A percentile compares a stretch with the other conserved stretches of the same genome.
phyloP scores from a whole-genome alignment of 73 alveolate species.

The Paramecium biaurelia region DNA sequence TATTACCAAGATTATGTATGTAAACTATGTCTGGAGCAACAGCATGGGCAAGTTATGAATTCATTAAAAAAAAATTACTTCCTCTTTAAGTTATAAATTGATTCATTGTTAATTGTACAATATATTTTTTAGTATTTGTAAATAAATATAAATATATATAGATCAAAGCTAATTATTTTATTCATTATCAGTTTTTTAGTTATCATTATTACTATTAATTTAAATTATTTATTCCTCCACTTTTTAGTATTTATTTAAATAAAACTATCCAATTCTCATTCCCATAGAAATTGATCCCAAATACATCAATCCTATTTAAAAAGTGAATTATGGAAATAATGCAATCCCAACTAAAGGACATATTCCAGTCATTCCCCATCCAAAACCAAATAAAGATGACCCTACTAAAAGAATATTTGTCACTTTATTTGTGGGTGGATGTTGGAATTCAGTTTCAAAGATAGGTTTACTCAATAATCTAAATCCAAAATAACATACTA shows the following conservation, averaged over 20 bases:
- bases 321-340: constrained; percentile 46
- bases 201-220: background rate
- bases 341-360: constrained; percentile 97
- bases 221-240: background rate
- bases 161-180: background rate
- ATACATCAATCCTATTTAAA: constrained; percentile 12
- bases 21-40: constrained; percentile 70
- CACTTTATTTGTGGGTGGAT: constrained; percentile 72
- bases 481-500: constrained; percentile 84
- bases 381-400: constrained; percentile 94
- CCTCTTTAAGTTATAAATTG: background rate
- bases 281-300: constrained; percentile 40
- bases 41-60: constrained; percentile 71
- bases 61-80: constrained; percentile 55
- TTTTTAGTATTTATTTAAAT: background rate
- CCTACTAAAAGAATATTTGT: constrained; percentile 87
- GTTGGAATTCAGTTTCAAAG: constrained; percentile 64
- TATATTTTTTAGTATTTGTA: background rate
- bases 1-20: constrained; percentile 64
- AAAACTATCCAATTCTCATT: background rate
- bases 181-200: background rate
- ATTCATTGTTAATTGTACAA: background rate
- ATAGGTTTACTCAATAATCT: constrained; percentile 64
- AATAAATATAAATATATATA: background rate
- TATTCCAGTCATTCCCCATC: constrained; percentile 97